phyloP scores from a whole-genome alignment of 2,329 filamentous ascomycete genomes.

The Botrytis deweyae region DNA sequence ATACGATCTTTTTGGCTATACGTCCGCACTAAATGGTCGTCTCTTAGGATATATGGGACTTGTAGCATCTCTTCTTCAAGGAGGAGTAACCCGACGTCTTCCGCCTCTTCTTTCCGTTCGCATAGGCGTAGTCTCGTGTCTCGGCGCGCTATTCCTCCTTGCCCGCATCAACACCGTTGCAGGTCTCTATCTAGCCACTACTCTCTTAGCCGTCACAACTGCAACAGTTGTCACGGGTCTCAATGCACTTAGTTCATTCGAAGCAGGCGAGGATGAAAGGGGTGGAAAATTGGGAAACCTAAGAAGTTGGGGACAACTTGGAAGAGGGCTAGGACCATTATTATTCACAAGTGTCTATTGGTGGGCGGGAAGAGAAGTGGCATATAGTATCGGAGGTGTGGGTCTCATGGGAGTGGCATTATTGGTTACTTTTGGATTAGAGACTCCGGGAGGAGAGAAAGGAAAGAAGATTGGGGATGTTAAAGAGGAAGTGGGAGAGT shows the following conservation, averaged over 20 bases:
- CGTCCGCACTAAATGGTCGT: conserved; percentile 75
- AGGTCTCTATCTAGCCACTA: conserved; percentile 78
- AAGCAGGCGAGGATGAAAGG: conserved; percentile 75
- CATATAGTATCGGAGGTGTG: conserved; percentile 76
- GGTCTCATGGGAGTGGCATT: conserved; percentile 75
- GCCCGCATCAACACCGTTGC: conserved; percentile 64
- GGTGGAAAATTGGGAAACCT: conserved; percentile 85
- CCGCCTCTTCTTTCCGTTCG: conserved; percentile 79
- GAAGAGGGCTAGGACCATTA: conserved; percentile 80
- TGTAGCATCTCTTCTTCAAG: conserved; percentile 88
- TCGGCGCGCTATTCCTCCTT: conserved; percentile 77
- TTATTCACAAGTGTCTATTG: conserved; percentile 95
- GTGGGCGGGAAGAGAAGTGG: conserved; percentile 90
- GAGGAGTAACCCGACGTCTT: conserved; percentile 82
- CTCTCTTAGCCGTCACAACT: conserved; percentile 82
- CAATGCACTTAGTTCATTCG: conserved; percentile 88
- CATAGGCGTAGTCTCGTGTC: conserved; percentile 73
- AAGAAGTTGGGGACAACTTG: conserved; percentile 79
- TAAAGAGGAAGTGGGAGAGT: conserved; percentile 24
- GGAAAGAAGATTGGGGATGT: conserved; percentile 34
- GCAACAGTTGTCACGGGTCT: conserved; percentile 93
- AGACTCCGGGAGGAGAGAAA: conserved; percentile 40
- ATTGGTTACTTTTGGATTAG: conserved; percentile 70
- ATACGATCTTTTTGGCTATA: conserved; percentile 86
- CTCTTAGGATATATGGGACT: conserved; percentile 90